Evolutionary conservation across 805 yeast genomes (phyloP), one percentile per base, ranked within the genome.

Genomic region (Kodamaea hsintzibuensis): DNA sequence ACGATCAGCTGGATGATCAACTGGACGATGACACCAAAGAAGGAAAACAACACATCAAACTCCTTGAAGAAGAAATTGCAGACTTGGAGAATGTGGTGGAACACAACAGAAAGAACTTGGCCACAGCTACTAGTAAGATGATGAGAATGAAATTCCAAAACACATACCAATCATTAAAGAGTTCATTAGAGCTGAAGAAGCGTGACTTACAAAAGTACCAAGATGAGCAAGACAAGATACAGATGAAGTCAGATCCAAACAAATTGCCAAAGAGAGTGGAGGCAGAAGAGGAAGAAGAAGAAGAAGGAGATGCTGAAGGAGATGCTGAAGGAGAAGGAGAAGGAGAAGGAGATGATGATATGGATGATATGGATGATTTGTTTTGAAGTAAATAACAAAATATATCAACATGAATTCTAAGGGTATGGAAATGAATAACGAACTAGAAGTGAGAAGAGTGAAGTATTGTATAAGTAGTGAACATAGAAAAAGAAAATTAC

Each of bases 141-240:
- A 80, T 95, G 83, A 84, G 86, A 64, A 88, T 86, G 69, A 86
- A 98, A 72, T 89, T 92, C 67, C 79, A 86, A 62, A 95, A 88
- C 59, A 91, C 88, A 50, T 88, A 90, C 50, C 81, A 80, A 54
- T 85, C 92, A 56, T 78, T 95, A 64, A 85, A 84, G 68, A 84
- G 86, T 52, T 97, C 93, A 62, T 79, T 91, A 55, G 97, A 91
- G 52, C 79, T 84, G 64, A 95, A 93, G 74, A 82, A 81, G 70
- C 77, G 85, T 55, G 91, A 87, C 62, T 74, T 91, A 61, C 63
- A 65, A 40, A 69, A 63, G 55, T 54, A 66, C 19, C 49, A 60
- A 6, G 72, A 64, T 42, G 71, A 70, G 50, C 67, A 63, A 52
- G 63, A 60, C 46, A 66, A 62, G 42, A 55, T 63, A 6, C 69